Evolutionary conservation across 2,329 filamentous ascomycete genomes (phyloP).

Genomic region (Sarocladium kiliense): DNA sequence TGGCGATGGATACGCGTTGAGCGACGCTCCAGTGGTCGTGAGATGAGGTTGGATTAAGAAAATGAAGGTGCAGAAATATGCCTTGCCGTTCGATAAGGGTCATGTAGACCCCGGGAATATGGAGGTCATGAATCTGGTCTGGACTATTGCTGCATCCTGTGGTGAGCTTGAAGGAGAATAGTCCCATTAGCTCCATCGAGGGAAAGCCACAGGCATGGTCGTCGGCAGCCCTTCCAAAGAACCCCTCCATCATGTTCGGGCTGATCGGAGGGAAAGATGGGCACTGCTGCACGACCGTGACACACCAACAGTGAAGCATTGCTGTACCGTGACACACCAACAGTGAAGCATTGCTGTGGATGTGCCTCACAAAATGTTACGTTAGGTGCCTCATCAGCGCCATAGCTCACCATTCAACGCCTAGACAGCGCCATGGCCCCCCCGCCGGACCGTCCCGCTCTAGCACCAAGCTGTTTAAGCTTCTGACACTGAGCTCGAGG

Average conservation of each 20-base stretch:
- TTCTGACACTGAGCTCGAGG: background rate
- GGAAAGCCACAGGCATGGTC: too few species aligned
- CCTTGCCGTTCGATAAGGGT: background rate
- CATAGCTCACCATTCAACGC: too few species aligned
- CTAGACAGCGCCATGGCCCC: background rate
- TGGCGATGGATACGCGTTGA: background rate
- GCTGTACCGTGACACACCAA: too few species aligned
- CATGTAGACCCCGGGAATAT: background rate
- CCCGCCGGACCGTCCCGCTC: slow-evolving; percentile 7
- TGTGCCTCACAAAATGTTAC: too few species aligned
- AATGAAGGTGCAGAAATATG: background rate
- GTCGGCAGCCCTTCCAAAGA: background rate
- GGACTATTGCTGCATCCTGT: background rate
- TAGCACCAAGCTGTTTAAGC: slow-evolving; percentile 2
- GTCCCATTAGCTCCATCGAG: background rate
- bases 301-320: too few species aligned
- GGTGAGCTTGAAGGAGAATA: background rate
- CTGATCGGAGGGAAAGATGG: too few species aligned
- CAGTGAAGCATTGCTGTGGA: too few species aligned
- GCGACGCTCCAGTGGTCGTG: background rate
- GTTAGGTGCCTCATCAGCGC: too few species aligned
- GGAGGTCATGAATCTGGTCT: background rate
- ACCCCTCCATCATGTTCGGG: too few species aligned
- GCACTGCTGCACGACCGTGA: too few species aligned
- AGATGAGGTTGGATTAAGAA: background rate